Percentiles rank a stretch among this genome's conserved stretches.
Conservation (phyloP, 164 flowering plant species). For the Tinospora cordifolia region DNA sequence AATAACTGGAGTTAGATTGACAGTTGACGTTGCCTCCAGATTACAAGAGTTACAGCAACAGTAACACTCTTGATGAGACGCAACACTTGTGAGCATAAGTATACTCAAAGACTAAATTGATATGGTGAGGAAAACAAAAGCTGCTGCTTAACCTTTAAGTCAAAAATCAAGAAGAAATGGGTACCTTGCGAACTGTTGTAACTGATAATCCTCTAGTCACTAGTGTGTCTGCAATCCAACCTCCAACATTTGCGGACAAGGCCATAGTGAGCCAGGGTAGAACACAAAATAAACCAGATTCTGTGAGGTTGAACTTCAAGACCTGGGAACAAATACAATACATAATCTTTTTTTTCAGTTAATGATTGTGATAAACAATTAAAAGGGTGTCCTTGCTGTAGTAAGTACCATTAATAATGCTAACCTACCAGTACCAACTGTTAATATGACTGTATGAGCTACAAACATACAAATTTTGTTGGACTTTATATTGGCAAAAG, state of each 20-base stretch:
- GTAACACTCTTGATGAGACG: not conserved
- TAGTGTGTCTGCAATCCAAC: conserved; percentile 95
- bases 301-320: conserved; percentile 86
- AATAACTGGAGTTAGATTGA: no score
- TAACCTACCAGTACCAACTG: not conserved
- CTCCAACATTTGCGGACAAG: conserved; percentile 83
- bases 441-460: not conserved
- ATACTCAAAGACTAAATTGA: not conserved
- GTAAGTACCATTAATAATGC: not conserved
- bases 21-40: no score
- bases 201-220: conserved; percentile 75
- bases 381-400: no score
- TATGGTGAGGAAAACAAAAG: not conserved
- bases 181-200: conserved; percentile 86
- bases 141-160: not conserved
- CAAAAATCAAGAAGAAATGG: conserved; percentile 1
- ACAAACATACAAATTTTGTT: not conserved
- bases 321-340: conserved; percentile 38
- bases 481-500: no score
- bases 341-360: not conserved
- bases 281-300: conserved; percentile 76
- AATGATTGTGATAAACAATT: not conserved
- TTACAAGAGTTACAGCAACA: not conserved
- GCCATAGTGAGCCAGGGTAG: conserved; percentile 99
- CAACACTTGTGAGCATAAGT: not conserved